Percentiles rank a stretch among this genome's conserved stretches.
phyloP scores from a whole-genome alignment of 805 yeast genomes.

The Komagataella phaffii region DNA sequence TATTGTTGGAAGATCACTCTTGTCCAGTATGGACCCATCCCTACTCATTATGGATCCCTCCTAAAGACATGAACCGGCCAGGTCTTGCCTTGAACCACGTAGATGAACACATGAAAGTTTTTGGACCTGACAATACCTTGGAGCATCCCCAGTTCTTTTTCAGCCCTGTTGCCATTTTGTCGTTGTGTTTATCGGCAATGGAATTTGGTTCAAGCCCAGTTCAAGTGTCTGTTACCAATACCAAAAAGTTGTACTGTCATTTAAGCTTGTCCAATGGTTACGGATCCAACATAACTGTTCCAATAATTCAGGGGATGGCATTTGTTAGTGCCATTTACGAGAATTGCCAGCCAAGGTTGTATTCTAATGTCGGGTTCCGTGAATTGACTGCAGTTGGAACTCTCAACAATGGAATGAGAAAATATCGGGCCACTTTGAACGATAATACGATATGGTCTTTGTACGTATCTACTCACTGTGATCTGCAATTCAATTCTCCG shows the following conservation, averaged over 20 bases:
- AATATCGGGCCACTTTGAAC: slow-evolving; percentile 25
- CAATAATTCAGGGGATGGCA: slow-evolving; percentile 77
- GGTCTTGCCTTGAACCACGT: slow-evolving; percentile 61
- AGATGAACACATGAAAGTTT: slow-evolving; percentile 41
- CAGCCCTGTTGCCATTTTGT: slow-evolving; percentile 49
- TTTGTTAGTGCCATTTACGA: slow-evolving; percentile 54
- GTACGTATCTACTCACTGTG: slow-evolving; percentile 25
- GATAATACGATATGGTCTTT: slow-evolving; percentile 55
- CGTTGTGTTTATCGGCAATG: slow-evolving; percentile 33
- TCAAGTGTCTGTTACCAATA: background rate
- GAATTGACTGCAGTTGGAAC: background rate
- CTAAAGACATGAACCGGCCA: slow-evolving; percentile 15
- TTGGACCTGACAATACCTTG: slow-evolving; percentile 39
- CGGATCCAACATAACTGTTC: slow-evolving; percentile 28
- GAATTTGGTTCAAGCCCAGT: slow-evolving; percentile 16
- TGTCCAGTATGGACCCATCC: slow-evolving; percentile 69
- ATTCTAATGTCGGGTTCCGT: slow-evolving; percentile 55
- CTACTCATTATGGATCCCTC: slow-evolving; percentile 53
- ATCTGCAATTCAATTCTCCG: background rate
- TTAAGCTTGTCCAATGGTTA: slow-evolving; percentile 7
- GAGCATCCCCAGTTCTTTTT: slow-evolving; percentile 35
- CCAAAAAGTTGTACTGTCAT: background rate
- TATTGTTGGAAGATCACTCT: slow-evolving; percentile 49
- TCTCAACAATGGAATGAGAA: background rate
- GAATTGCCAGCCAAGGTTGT: slow-evolving; percentile 35